These are phyloP conservation scores for Sungouiozyma intestinalis DNA, from an alignment of 805 yeast species.

Conservation along the genomic window DNA sequence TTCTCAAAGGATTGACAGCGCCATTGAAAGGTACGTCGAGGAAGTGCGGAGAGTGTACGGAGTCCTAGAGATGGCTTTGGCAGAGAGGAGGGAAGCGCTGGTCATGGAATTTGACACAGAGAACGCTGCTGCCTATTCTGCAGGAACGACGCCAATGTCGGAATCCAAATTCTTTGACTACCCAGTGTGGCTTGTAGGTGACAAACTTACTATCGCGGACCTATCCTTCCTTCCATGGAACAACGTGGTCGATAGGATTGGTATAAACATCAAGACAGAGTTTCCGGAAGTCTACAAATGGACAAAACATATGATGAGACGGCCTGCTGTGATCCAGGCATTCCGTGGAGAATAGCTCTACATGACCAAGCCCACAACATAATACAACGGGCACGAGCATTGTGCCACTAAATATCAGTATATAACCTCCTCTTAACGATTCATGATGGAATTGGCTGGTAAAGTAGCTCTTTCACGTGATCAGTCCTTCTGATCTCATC, in stretches of 20 bases:
- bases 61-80: constrained; percentile 88
- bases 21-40: constrained; percentile 82
- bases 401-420: background rate
- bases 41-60: constrained; percentile 91
- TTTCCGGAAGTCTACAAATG: constrained; percentile 93
- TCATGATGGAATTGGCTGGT: background rate
- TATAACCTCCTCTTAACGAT: background rate
- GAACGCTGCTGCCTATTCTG: constrained; percentile 76
- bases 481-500: background rate
- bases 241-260: constrained; percentile 86
- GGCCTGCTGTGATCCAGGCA: constrained; percentile 85
- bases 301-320: constrained; percentile 91
- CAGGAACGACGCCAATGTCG: constrained; percentile 79
- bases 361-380: background rate
- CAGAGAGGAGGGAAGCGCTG: constrained; percentile 82
- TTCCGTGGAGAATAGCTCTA: constrained; percentile 49
- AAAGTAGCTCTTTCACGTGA: no score
- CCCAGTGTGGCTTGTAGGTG: constrained; percentile 94
- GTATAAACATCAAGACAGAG: constrained; percentile 76
- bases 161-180: constrained; percentile 81
- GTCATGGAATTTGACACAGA: constrained; percentile 83
- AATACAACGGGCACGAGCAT: no score
- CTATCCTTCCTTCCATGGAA: constrained; percentile 94
- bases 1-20: constrained; percentile 72
- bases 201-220: constrained; percentile 75